A percentile compares a stretch with the other conserved stretches of the same genome.
These are phyloP conservation scores for Solanum habrochaites DNA, from an alignment of 257 asterid species.

Conservation along the genomic window DNA sequence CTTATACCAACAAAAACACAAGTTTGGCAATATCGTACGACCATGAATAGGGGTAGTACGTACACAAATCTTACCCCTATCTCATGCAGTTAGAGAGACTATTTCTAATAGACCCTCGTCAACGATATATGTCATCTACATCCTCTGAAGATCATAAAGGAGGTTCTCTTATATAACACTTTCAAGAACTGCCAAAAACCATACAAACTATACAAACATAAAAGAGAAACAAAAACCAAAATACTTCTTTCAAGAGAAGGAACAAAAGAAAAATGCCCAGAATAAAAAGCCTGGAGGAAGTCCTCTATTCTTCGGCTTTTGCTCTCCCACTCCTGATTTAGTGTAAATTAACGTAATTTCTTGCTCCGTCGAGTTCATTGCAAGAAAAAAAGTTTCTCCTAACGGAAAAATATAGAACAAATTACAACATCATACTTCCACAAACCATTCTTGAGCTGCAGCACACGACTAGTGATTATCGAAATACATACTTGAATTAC, in stretches of 20 bases:
- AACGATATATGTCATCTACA: neutral
- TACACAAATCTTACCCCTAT: neutral
- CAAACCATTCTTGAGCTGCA: slow-evolving; percentile 30
- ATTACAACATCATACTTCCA: slow-evolving; percentile 23
- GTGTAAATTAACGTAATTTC: neutral
- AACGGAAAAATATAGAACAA: slow-evolving; percentile 13
- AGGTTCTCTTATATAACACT: neutral
- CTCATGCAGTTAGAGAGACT: neutral
- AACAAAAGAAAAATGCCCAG: neutral
- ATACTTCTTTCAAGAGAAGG: neutral
- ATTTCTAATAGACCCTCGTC: neutral
- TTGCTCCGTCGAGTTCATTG: neutral
- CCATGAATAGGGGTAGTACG: neutral
- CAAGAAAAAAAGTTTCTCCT: neutral
- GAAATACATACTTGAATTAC: slow-evolving; percentile 33
- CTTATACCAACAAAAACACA: neutral
- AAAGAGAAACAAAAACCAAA: neutral
- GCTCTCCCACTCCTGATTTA: neutral
- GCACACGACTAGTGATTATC: slow-evolving; percentile 9
- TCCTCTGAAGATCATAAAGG: neutral
- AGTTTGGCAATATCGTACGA: neutral
- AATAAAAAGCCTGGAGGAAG: neutral
- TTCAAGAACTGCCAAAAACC: neutral
- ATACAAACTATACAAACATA: neutral
- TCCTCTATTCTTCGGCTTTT: neutral